phyloP scores from a whole-genome alignment of 2,329 filamentous ascomycete species.

The Clarireedia hainanense region DNA sequence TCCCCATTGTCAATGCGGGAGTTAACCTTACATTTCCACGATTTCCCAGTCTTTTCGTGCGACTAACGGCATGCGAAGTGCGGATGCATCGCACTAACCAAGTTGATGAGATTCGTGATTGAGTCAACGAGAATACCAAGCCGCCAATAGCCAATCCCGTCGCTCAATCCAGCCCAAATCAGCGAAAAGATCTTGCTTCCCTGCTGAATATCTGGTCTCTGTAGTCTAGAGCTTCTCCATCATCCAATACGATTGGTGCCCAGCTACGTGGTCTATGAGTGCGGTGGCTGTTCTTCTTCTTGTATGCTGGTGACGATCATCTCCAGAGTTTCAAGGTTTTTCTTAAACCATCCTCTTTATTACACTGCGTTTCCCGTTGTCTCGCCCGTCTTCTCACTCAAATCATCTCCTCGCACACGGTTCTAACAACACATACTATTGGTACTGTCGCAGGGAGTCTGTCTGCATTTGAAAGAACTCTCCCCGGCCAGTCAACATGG shows the following conservation, averaged over 20 bases:
- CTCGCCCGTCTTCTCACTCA: neutral
- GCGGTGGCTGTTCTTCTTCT: neutral
- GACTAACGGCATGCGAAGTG: too few species aligned
- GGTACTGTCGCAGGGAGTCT: neutral
- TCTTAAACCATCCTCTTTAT: neutral
- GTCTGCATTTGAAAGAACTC: neutral
- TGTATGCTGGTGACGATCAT: too few species aligned
- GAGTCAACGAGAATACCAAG: neutral
- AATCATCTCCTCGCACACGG: neutral
- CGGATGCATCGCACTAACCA: too few species aligned
- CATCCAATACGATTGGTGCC: neutral
- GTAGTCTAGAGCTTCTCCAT: neutral
- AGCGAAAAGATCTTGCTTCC: neutral
- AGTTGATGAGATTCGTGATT: too few species aligned
- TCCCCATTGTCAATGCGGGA: too few species aligned
- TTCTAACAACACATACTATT: neutral
- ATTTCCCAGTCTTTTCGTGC: too few species aligned
- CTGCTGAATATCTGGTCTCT: neutral
- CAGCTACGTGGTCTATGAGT: neutral
- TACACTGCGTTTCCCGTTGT: neutral
- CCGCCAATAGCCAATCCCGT: neutral
- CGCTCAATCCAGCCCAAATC: neutral
- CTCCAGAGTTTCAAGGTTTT: neutral
- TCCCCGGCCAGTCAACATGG: conserved; percentile 31
- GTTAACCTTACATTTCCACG: too few species aligned